A percentile compares a stretch with the other conserved stretches of the same genome.
Conservation (phyloP, 306 rosid species). For the Pueraria montana region DNA sequence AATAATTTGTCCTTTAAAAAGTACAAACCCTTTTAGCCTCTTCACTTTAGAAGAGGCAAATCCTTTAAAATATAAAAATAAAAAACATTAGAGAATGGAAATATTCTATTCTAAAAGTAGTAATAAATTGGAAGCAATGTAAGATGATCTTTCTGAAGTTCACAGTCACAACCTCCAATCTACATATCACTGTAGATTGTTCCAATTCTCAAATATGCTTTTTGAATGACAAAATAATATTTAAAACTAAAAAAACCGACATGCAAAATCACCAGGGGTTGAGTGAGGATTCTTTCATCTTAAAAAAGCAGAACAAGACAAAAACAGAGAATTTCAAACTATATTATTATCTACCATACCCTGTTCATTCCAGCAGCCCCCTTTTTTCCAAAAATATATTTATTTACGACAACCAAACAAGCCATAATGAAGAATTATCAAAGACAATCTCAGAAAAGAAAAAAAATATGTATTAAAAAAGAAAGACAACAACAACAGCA, state of each 20-base stretch:
- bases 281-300: constrained; percentile 9
- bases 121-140: constrained; percentile 26
- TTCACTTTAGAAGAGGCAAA: neutral
- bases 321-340: constrained; percentile 24
- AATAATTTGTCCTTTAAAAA: neutral
- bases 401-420: constrained; percentile 32
- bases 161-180: constrained; percentile 5
- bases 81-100: neutral
- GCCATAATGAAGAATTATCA: neutral
- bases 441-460: neutral
- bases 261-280: constrained; percentile 19
- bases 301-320: constrained; percentile 38
- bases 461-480: neutral
- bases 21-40: neutral
- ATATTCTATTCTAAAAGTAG: neutral
- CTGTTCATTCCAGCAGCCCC: constrained; percentile 4
- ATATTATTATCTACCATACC: constrained; percentile 6
- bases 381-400: neutral
- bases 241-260: neutral
- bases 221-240: neutral
- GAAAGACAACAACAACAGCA: neutral
- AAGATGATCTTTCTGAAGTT: neutral
- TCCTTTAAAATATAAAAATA: neutral
- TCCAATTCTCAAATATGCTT: constrained; percentile 11
- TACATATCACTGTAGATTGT: constrained; percentile 3